Conservation (phyloP, 2,329 filamentous ascomycete species). For the Fusarium guadeloupense region DNA sequence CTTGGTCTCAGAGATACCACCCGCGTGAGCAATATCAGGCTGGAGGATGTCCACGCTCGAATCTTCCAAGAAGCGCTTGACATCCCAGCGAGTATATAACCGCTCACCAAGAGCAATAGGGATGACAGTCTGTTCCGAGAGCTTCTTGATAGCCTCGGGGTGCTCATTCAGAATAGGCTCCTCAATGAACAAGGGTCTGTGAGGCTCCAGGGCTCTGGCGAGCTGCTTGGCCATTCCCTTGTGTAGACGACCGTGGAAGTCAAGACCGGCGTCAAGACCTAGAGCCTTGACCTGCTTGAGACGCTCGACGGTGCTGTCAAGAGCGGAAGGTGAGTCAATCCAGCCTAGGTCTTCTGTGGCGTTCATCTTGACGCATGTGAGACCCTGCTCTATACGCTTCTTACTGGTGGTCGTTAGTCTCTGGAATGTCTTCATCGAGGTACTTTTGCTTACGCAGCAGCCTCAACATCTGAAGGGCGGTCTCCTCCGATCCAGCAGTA, state of each 20-base stretch:
- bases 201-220: constrained; percentile 71
- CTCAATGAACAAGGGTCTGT: constrained; percentile 78
- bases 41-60: constrained; percentile 76
- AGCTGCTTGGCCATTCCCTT: constrained; percentile 85
- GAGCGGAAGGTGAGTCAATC: constrained; percentile 74
- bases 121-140: constrained; percentile 50
- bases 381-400: constrained; percentile 52
- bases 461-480: constrained; percentile 71
- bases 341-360: constrained; percentile 79
- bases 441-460: constrained; percentile 60
- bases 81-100: constrained; percentile 77
- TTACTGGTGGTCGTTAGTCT: constrained; percentile 56
- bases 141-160: constrained; percentile 64
- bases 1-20: constrained; percentile 76
- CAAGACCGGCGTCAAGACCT: constrained; percentile 77
- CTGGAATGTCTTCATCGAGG: constrained; percentile 53
- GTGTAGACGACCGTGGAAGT: constrained; percentile 81
- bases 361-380: constrained; percentile 80
- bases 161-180: constrained; percentile 78
- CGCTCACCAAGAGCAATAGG: constrained; percentile 79
- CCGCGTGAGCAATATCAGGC: constrained; percentile 76
- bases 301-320: constrained; percentile 72
- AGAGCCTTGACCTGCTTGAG: constrained; percentile 74
- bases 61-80: constrained; percentile 75
- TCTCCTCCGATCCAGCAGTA: constrained; percentile 85